Evolutionary conservation across 805 yeast species (phyloP).

Genomic region (Nakazawaea wickerhamii): DNA sequence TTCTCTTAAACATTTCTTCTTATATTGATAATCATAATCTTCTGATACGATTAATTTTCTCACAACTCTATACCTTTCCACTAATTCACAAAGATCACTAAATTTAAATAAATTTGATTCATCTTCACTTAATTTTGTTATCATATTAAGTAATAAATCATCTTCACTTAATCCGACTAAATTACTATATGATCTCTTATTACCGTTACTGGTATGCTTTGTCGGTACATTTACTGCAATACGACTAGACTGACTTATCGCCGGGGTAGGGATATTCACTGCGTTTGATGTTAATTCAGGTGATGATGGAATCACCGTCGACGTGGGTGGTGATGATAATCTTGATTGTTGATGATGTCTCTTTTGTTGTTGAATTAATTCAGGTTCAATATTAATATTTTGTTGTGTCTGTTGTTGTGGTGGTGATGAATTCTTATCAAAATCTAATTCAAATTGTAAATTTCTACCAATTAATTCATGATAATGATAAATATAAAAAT

Average conservation of each 20-base stretch:
- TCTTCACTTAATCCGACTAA: neutral
- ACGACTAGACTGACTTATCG: neutral
- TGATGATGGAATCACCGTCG: neutral
- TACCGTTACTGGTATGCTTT: neutral
- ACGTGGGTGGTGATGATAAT: neutral
- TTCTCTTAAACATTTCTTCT: slow-evolving; percentile 10
- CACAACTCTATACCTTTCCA: slow-evolving; percentile 10
- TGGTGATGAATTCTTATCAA: slow-evolving; percentile 2
- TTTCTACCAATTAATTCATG: slow-evolving; percentile 12
- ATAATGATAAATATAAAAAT: slow-evolving; percentile 11
- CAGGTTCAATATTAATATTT: slow-evolving; percentile 6
- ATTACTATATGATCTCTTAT: neutral
- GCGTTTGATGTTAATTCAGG: neutral
- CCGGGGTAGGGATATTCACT: neutral
- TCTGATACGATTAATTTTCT: slow-evolving; percentile 6
- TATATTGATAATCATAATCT: slow-evolving; percentile 10
- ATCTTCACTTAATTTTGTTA: slow-evolving; percentile 25
- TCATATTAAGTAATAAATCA: slow-evolving; percentile 21
- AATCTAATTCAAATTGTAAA: slow-evolving; percentile 10
- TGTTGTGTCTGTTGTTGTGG: neutral
- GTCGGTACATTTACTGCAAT: neutral
- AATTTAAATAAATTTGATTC: slow-evolving; percentile 9
- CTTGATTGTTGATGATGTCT: slow-evolving; percentile 1
- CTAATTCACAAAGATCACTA: slow-evolving; percentile 9
- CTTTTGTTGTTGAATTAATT: slow-evolving; percentile 4